Conservation (phyloP, 2,329 filamentous ascomycete genomes). For the Cadophora sp. region DNA sequence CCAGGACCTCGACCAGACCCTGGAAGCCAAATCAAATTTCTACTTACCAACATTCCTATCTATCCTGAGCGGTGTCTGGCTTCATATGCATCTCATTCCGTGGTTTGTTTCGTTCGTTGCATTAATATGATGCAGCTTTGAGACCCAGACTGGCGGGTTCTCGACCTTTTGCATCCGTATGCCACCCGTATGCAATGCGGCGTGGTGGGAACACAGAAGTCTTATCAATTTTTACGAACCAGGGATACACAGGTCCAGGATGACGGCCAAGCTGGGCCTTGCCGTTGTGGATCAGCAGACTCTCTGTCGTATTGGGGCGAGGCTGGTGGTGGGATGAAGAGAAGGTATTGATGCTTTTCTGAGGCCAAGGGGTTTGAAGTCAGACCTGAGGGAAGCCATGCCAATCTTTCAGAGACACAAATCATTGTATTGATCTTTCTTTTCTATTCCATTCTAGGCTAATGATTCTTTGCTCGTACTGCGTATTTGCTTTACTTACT, state of each 20-base stretch:
- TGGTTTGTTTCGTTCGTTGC: not conserved
- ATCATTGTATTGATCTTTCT: not conserved
- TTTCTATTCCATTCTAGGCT: not conserved
- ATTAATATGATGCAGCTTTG: not conserved
- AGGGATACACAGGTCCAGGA: not conserved
- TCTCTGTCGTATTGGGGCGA: not conserved
- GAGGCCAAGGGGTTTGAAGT: not conserved
- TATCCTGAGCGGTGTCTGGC: no score
- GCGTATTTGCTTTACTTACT: not conserved
- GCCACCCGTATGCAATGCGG: no score
- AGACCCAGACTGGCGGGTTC: conserved; percentile 6
- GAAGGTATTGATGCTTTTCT: not conserved
- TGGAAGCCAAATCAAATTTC: no score
- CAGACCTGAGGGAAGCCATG: no score
- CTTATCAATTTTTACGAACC: not conserved
- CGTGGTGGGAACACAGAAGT: not conserved
- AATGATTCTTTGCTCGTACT: not conserved
- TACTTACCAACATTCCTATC: no score
- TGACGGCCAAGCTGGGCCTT: not conserved
- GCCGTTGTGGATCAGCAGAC: not conserved
- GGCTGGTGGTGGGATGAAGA: not conserved
- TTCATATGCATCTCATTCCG: not conserved
- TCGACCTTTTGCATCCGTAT: not conserved
- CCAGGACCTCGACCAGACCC: no score
- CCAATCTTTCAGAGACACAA: no score